These are phyloP conservation scores for Aspergillus sp. DNA, from an alignment of 2,329 filamentous ascomycete species.

Conservation along the genomic window DNA sequence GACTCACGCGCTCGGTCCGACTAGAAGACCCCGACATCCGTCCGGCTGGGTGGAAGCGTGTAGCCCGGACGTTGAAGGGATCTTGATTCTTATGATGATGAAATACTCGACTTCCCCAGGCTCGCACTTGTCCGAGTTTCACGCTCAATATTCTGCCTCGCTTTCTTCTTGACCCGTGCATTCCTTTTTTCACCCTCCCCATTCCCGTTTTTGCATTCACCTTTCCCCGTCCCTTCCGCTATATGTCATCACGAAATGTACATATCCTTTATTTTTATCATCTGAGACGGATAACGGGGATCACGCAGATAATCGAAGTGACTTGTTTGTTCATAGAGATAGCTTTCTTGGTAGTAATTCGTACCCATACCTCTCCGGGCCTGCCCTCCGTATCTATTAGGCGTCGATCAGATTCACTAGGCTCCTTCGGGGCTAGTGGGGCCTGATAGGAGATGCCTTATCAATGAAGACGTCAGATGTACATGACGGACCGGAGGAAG, in stretches of 20 bases:
- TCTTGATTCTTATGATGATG: no score
- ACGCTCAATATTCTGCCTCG: not conserved
- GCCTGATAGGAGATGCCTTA: slow-evolving; percentile 6
- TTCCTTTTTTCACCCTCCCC: not conserved
- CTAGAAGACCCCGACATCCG: no score
- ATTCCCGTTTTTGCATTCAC: slow-evolving; percentile 5
- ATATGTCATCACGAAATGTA: slow-evolving; percentile 31
- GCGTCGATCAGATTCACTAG: not conserved
- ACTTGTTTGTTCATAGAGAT: slow-evolving; percentile 10
- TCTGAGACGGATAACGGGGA: slow-evolving; percentile 6
- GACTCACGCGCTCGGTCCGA: no score
- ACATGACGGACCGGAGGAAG: slow-evolving; percentile 4
- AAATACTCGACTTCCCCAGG: not conserved
- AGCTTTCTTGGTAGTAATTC: no score
- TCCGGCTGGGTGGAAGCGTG: no score
- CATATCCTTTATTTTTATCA: slow-evolving; percentile 19
- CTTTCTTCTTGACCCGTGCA: not conserved
- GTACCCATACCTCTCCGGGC: no score
- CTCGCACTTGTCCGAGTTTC: not conserved
- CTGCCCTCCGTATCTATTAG: no score
- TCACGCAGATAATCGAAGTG: slow-evolving; percentile 24
- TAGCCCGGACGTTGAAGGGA: no score
- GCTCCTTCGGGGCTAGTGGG: slow-evolving; percentile 1
- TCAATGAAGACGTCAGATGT: slow-evolving; percentile 1
- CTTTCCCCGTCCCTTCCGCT: slow-evolving; percentile 9